These are phyloP conservation scores for Theileria parva DNA, from an alignment of 169 alveolate genomes.

Conservation along the genomic window DNA sequence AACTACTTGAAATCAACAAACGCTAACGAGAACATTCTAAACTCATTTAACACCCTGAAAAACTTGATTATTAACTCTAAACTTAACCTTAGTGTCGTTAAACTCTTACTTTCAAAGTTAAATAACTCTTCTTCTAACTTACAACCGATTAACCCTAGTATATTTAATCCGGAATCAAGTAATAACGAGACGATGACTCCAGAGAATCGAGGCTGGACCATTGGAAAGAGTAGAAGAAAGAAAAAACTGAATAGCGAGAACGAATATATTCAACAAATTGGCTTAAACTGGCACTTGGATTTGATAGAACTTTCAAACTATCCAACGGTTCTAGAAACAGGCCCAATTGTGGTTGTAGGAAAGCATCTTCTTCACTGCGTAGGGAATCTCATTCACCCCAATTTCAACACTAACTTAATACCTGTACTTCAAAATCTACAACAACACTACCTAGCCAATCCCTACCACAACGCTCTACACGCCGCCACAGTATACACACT, in stretches of 20 bases:
- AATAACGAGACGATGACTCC: background rate
- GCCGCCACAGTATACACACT: conserved; percentile 73
- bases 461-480: conserved; percentile 79
- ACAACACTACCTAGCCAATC: conserved; percentile 75
- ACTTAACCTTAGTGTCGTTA: background rate
- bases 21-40: conserved; percentile 6
- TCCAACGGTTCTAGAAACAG: conserved; percentile 13
- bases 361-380: conserved; percentile 21
- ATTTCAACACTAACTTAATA: conserved; percentile 18
- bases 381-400: conserved; percentile 49
- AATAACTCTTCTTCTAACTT: background rate
- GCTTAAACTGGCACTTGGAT: conserved; percentile 59
- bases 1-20: background rate
- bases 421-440: conserved; percentile 48
- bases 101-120: background rate
- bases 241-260: conserved; percentile 3
- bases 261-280: conserved; percentile 35
- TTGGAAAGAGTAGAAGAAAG: conserved; percentile 42
- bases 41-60: conserved; percentile 4
- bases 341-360: conserved; percentile 57
- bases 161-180: background rate
- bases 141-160: background rate
- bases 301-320: conserved; percentile 50
- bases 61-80: background rate
- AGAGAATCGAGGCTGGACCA: conserved; percentile 32